Evolutionary conservation across 192 early-diverging fungal species (phyloP).

Genomic region (Podila epigama): DNA sequence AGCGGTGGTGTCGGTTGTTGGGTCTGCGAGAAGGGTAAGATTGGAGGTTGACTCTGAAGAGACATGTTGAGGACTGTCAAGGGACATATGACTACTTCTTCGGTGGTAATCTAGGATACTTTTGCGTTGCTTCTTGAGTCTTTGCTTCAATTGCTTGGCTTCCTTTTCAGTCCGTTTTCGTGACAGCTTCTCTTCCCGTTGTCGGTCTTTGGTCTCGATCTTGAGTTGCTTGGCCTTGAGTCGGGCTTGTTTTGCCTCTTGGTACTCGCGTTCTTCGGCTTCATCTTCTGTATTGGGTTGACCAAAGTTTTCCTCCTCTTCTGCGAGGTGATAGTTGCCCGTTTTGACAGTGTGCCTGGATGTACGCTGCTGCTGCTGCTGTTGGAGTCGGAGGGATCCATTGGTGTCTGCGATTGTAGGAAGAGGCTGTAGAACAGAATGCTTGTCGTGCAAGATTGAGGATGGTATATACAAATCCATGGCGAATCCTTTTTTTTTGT

Average conservation of each 20-base stretch:
- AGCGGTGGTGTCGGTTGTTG: too few species aligned
- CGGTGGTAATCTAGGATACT: neutral
- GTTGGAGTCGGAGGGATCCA: neutral
- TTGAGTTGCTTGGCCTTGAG: neutral
- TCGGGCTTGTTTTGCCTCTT: neutral
- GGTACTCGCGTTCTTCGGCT: constrained; percentile 2
- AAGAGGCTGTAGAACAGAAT: neutral
- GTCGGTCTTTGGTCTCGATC: neutral
- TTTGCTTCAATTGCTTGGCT: neutral
- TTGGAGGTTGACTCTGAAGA: too few species aligned
- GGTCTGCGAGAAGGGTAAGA: too few species aligned
- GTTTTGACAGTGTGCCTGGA: neutral
- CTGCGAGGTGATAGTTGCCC: neutral
- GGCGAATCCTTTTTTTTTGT: neutral
- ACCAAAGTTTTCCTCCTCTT: neutral
- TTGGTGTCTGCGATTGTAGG: neutral
- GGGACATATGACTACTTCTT: neutral
- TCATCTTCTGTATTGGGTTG: constrained; percentile 3
- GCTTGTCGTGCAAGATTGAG: neutral
- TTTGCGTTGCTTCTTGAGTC: neutral
- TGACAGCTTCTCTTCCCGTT: neutral
- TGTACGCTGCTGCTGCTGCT: neutral
- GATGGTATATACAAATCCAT: constrained; percentile 2
- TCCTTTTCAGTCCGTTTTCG: neutral
- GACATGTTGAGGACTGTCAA: too few species aligned